Conservation (phyloP, 2,329 filamentous ascomycete species). For the Nectriaceae sp. region DNA sequence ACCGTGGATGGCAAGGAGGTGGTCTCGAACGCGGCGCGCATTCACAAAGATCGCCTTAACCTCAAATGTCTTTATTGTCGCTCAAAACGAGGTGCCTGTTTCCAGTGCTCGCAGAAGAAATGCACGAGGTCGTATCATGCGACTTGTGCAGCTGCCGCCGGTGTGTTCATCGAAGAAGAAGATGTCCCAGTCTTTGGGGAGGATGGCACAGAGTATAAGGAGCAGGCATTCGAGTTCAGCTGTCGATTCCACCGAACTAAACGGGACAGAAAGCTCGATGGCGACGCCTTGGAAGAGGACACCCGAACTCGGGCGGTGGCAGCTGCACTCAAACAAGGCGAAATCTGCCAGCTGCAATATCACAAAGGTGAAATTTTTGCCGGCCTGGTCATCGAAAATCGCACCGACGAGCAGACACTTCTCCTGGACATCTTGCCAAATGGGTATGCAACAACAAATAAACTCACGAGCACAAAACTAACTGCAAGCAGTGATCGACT, state of each 20-base stretch:
- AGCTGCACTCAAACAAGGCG: conserved; percentile 66
- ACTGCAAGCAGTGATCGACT: conserved; percentile 63
- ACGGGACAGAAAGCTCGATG: conserved; percentile 74
- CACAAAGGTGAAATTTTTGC: conserved; percentile 86
- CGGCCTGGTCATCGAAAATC: conserved; percentile 83
- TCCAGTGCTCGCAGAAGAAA: conserved; percentile 95
- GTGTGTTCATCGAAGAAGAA: conserved; percentile 87
- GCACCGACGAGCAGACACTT: conserved; percentile 71
- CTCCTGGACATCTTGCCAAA: conserved; percentile 83
- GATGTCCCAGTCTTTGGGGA: conserved; percentile 85
- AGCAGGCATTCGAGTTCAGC: conserved; percentile 88
- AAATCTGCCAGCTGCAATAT: conserved; percentile 86
- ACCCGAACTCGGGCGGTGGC: conserved; percentile 69
- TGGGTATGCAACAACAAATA: conserved; percentile 58
- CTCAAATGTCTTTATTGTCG: conserved; percentile 95
- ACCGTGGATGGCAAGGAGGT: conserved; percentile 69
- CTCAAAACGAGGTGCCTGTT: conserved; percentile 91
- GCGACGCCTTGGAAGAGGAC: conserved; percentile 69
- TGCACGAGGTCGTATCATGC: conserved; percentile 93
- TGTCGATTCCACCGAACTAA: conserved; percentile 93
- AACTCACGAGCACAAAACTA: conserved; percentile 32
- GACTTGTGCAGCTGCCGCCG: conserved; percentile 88
- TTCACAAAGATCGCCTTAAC: conserved; percentile 84
- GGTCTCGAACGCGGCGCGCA: conserved; percentile 76
- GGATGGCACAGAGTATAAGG: conserved; percentile 88